Evolutionary conservation across 306 rosid species (phyloP).

Genomic region (Prinsepia uniflora): DNA sequence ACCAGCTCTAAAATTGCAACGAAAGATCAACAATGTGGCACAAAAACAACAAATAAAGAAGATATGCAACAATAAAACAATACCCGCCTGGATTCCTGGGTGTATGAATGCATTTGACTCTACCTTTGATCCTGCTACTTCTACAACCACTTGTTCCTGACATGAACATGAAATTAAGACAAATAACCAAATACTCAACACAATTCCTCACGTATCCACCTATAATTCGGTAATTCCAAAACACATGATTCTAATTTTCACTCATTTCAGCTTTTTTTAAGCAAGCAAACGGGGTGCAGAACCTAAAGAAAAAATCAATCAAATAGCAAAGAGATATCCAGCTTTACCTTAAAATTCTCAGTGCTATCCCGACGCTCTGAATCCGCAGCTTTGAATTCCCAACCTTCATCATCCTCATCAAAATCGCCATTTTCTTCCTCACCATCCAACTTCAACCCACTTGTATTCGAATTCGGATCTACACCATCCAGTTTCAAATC

Average conservation of each 20-base stretch:
- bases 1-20: conserved; percentile 6
- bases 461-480: background rate
- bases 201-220: conserved; percentile 1
- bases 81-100: conserved; percentile 36
- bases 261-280: conserved; percentile 3
- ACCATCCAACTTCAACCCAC: conserved; percentile 20
- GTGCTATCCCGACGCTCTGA: conserved; percentile 31
- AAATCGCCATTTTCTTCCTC: conserved; percentile 31
- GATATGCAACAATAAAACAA: conserved; percentile 26
- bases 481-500: conserved; percentile 12
- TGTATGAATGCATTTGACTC: conserved; percentile 12
- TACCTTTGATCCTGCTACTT: conserved; percentile 24
- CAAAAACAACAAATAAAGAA: conserved; percentile 15
- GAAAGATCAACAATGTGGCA: background rate
- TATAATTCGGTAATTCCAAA: conserved; percentile 5
- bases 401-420: conserved; percentile 57
- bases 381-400: conserved; percentile 92
- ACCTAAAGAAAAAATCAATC: background rate
- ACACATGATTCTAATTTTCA: background rate
- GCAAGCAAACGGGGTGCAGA: conserved; percentile 1
- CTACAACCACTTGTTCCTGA: conserved; percentile 31
- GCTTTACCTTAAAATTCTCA: conserved; percentile 37
- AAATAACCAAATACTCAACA: background rate
- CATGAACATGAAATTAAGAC: conserved; percentile 5
- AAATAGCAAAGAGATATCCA: background rate